A percentile compares a stretch with the other conserved stretches of the same genome.
phyloP scores from a whole-genome alignment of 805 yeast species.

The Metschnikowia cubensis region DNA sequence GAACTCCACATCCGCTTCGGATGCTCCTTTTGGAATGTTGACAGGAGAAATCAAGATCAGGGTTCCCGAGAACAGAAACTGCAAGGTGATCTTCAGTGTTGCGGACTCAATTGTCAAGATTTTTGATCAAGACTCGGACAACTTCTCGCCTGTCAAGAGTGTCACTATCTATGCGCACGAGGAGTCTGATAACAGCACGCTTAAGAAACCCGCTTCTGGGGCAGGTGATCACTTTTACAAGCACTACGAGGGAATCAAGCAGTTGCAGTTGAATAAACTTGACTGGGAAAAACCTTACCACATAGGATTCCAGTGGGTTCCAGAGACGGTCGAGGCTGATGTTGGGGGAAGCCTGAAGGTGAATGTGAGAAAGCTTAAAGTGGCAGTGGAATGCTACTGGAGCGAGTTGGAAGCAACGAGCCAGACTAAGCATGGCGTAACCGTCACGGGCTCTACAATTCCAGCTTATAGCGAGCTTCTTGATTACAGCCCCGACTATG shows the following conservation, averaged over 20 bases:
- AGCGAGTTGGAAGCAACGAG: conserved; percentile 48
- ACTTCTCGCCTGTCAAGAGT: conserved; percentile 58
- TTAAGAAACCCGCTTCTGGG: conserved; percentile 20
- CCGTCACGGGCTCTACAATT: conserved; percentile 23
- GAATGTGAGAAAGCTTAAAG: conserved; percentile 42
- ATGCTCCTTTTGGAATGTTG: conserved; percentile 59
- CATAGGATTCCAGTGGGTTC: conserved; percentile 74
- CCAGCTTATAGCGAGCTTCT: conserved; percentile 73
- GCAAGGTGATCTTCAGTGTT: conserved; percentile 57
- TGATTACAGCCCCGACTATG: conserved; percentile 61
- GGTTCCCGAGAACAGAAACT: conserved; percentile 60
- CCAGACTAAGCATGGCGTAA: conserved; percentile 30
- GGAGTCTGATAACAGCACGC: conserved; percentile 7
- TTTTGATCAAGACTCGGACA: conserved; percentile 15
- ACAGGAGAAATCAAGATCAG: conserved; percentile 57
- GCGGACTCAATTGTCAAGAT: conserved; percentile 35
- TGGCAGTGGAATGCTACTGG: conserved; percentile 70
- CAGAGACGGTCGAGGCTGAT: conserved; percentile 29
- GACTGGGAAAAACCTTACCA: conserved; percentile 57
- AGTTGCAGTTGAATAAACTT: conserved; percentile 60
- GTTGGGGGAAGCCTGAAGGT: conserved; percentile 30
- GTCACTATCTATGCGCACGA: conserved; percentile 48
- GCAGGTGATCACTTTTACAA: conserved; percentile 48
- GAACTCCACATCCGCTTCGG: conserved; percentile 42
- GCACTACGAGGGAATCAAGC: conserved; percentile 59